Evolutionary conservation across 2,329 filamentous ascomycete genomes (phyloP).

Genomic region (Cordyceps militaris): DNA sequence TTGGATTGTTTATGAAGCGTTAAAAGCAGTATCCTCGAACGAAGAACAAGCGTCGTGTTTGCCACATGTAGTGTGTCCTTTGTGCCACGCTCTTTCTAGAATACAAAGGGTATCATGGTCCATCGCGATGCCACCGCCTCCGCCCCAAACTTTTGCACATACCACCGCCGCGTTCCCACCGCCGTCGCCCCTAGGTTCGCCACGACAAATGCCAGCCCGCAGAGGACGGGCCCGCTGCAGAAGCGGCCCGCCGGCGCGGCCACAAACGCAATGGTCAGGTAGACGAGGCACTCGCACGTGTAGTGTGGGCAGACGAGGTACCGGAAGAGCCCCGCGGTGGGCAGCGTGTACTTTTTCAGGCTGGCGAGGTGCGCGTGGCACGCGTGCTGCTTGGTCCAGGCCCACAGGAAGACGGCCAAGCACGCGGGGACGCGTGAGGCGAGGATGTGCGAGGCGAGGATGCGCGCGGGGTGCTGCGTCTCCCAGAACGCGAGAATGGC

Average conservation of each 20-base stretch:
- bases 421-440: constrained; percentile 34
- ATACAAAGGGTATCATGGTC: constrained; percentile 70
- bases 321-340: constrained; percentile 63
- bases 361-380: constrained; percentile 64
- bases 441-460: constrained; percentile 16
- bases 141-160: constrained; percentile 64
- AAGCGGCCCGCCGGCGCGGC: constrained; percentile 60
- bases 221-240: constrained; percentile 67
- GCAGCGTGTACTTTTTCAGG: constrained; percentile 77
- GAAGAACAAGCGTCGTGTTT: not conserved
- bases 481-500: constrained; percentile 29
- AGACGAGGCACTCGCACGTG: constrained; percentile 78
- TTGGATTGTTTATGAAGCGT: constrained; percentile 45
- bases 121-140: constrained; percentile 56
- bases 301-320: constrained; percentile 82
- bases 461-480: constrained; percentile 14
- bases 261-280: constrained; percentile 67
- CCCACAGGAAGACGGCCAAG: constrained; percentile 58
- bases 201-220: constrained; percentile 64
- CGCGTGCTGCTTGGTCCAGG: constrained; percentile 66
- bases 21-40: constrained; percentile 18
- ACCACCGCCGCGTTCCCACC: constrained; percentile 71
- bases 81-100: constrained; percentile 34
- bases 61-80: no score
- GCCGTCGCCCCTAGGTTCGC: constrained; percentile 81